These are phyloP conservation scores for Teratosphaeria nubilosa DNA, from an alignment of 2,329 filamentous ascomycete genomes.

Conservation along the genomic window DNA sequence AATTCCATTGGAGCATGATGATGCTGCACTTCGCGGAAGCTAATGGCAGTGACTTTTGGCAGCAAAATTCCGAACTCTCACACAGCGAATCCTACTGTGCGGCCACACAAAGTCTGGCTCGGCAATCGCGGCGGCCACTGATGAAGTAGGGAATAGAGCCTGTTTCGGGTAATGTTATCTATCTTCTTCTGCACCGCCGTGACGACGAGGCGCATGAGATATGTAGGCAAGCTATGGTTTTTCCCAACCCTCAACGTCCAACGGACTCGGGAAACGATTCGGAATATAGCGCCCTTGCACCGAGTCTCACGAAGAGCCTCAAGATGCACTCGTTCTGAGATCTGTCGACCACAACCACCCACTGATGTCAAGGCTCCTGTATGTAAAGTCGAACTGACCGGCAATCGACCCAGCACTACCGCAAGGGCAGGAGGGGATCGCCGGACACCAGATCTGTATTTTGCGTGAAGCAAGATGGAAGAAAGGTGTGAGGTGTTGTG, in stretches of 20 bases:
- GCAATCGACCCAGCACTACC: conserved; percentile 62
- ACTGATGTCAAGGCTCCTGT: conserved; percentile 43
- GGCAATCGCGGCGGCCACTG: too few relatives aligned
- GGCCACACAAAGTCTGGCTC: too few relatives aligned
- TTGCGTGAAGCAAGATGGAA: not conserved
- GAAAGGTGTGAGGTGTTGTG: not conserved
- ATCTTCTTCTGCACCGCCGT: not conserved
- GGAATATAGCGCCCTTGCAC: conserved; percentile 70
- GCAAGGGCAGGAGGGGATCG: conserved; percentile 51
- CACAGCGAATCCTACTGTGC: too few relatives aligned
- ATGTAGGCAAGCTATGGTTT: conserved; percentile 15
- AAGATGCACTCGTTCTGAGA: conserved; percentile 63
- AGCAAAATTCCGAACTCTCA: too few relatives aligned
- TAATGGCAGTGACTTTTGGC: too few relatives aligned
- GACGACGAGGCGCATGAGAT: not conserved
- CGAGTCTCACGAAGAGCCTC: conserved; percentile 53
- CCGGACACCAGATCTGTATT: conserved; percentile 75
- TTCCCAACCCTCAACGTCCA: conserved; percentile 79
- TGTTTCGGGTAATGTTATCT: not conserved
- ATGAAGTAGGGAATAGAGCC: too few relatives aligned
- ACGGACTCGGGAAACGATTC: conserved; percentile 78
- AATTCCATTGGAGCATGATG: too few relatives aligned
- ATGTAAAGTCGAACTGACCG: conserved; percentile 74
- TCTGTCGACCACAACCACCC: conserved; percentile 95
- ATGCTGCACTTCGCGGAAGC: too few relatives aligned